A percentile compares a stretch with the other conserved stretches of the same genome.
Evolutionary conservation across 2,329 filamentous ascomycete genomes (phyloP).

Genomic region (Fusarium globosum): DNA sequence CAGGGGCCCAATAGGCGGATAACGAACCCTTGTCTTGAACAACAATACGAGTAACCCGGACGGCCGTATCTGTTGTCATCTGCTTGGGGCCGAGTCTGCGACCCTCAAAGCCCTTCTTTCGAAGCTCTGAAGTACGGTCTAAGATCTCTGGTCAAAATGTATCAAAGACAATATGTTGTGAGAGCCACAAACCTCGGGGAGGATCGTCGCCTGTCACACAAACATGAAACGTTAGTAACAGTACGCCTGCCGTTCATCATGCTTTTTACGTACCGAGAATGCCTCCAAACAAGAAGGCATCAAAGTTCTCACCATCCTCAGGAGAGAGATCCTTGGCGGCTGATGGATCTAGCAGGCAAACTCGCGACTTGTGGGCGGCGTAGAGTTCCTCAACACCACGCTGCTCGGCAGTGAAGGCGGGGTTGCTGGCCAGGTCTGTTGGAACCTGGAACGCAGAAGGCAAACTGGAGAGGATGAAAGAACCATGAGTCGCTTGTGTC

Average conservation of each 20-base stretch:
- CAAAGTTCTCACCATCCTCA: conserved; percentile 83
- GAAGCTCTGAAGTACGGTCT: conserved; percentile 96
- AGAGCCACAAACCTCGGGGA: conserved; percentile 75
- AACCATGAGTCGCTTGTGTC: conserved; percentile 72
- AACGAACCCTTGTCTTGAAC: conserved; percentile 81
- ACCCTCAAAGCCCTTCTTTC: conserved; percentile 91
- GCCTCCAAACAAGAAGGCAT: conserved; percentile 94
- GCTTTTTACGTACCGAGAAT: conserved; percentile 77
- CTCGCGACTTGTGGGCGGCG: conserved; percentile 74
- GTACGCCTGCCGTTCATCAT: neutral
- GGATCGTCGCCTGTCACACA: conserved; percentile 81
- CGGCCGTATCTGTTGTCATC: conserved; percentile 98
- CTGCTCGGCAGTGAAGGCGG: conserved; percentile 77
- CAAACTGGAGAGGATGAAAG: conserved; percentile 86
- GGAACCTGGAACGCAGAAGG: conserved; percentile 76
- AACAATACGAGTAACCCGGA: conserved; percentile 90
- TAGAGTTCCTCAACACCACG: conserved; percentile 87
- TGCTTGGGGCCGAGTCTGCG: conserved; percentile 90
- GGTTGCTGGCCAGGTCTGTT: conserved; percentile 62
- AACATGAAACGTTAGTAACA: conserved; percentile 31
- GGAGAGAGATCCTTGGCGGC: conserved; percentile 85
- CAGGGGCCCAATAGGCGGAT: neutral
- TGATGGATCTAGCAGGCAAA: conserved; percentile 90
- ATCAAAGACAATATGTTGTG: neutral
- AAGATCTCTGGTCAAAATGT: conserved; percentile 21